phyloP scores from a whole-genome alignment of 1,139 yeast genomes.

The Suzukiozyma palmioleophila region DNA sequence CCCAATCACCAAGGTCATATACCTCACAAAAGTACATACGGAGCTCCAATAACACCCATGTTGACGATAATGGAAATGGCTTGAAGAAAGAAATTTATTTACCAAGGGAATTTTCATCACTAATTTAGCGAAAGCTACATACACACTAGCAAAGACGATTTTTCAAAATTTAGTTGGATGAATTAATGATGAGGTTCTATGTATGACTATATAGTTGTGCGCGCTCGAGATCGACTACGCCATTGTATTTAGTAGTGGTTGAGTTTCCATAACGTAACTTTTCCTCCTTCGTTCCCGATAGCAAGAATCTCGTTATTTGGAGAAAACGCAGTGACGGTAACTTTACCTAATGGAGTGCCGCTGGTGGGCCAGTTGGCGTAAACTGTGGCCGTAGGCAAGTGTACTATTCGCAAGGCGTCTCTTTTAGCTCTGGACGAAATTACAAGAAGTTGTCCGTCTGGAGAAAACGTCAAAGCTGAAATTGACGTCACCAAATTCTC shows the following conservation, averaged over 20 bases:
- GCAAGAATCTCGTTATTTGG: conserved; percentile 82
- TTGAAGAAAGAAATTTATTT: not conserved
- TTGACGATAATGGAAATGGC: not conserved
- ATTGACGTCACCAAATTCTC: conserved; percentile 83
- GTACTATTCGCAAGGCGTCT: conserved; percentile 84
- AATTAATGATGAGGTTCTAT: not conserved
- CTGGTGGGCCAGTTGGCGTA: conserved; percentile 97
- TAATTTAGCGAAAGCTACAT: too few species aligned
- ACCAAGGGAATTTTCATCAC: not conserved
- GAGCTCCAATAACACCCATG: conserved; percentile 13
- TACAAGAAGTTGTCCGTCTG: conserved; percentile 86
- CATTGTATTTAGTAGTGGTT: conserved; percentile 55
- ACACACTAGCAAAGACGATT: not conserved
- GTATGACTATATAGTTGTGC: not conserved
- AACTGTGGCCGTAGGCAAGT: conserved; percentile 81
- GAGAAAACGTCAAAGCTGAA: conserved; percentile 67
- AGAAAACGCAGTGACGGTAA: conserved; percentile 77
- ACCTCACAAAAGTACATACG: conserved; percentile 8
- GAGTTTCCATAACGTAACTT: conserved; percentile 83
- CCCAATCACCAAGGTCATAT: too few species aligned
- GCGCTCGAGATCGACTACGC: too few species aligned
- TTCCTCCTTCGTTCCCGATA: conserved; percentile 88
- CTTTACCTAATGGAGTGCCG: conserved; percentile 92
- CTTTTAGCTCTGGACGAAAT: conserved; percentile 82
- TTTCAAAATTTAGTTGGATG: not conserved